Evolutionary conservation across 129 eudicot genomes (phyloP).

Genomic region (Sambucus nigra): DNA sequence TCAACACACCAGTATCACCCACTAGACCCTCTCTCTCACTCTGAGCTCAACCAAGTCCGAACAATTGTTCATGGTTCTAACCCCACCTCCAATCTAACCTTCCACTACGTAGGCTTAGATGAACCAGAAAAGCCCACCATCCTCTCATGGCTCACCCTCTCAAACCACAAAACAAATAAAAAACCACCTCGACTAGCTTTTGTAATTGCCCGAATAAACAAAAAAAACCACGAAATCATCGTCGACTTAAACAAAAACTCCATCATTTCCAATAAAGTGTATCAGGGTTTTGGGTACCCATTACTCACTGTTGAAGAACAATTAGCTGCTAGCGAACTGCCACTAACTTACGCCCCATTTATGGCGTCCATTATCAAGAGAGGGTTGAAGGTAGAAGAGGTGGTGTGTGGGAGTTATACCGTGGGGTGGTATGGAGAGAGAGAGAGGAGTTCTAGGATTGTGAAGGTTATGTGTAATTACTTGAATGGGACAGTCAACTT

Average conservation of each 20-base stretch:
- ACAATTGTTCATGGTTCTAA: conserved; percentile 5
- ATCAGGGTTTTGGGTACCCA: conserved; percentile 24
- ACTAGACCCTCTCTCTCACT: conserved; percentile 23
- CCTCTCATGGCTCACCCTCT: conserved; percentile 11
- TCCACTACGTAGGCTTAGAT: conserved; percentile 32
- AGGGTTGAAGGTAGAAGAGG: conserved; percentile 26
- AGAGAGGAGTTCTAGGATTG: conserved; percentile 7
- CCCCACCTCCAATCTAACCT: too few relatives aligned
- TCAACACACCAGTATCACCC: conserved; percentile 19
- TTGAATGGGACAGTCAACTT: conserved; percentile 28
- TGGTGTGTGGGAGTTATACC: conserved; percentile 12
- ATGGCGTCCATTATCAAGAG: conserved; percentile 23
- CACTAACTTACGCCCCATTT: conserved; percentile 24
- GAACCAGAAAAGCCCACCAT: conserved; percentile 28
- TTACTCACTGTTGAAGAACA: conserved; percentile 16
- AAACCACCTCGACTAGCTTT: conserved; percentile 18
- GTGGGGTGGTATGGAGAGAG: conserved; percentile 37
- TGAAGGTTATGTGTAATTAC: conserved; percentile 23
- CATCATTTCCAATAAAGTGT: conserved; percentile 11
- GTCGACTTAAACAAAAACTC: conserved; percentile 10
- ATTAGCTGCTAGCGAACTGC: conserved; percentile 12
- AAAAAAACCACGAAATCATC: conserved; percentile 22
- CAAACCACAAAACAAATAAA: neutral
- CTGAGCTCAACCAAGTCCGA: conserved; percentile 23
- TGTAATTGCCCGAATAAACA: conserved; percentile 15